phyloP scores from a whole-genome alignment of 2,329 filamentous ascomycete species.

The Ophiocordyceps camponoti-saundersi region DNA sequence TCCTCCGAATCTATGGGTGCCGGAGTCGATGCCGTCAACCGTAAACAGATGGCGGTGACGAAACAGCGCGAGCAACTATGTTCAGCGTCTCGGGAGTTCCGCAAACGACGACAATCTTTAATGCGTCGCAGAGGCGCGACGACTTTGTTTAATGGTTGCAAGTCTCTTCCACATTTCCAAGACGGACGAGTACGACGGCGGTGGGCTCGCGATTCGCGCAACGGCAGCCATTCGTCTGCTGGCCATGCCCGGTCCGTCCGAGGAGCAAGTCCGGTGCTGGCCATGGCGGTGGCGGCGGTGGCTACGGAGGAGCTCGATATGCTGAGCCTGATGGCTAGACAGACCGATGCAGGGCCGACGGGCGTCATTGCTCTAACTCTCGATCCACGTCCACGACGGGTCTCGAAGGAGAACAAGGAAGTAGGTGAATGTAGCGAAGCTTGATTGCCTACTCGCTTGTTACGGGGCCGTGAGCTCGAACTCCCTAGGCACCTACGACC shows the following conservation, averaged over 20 bases:
- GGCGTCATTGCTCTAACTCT: background rate
- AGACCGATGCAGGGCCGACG: background rate
- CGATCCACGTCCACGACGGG: background rate
- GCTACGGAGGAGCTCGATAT: slow-evolving; percentile 15
- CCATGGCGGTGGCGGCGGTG: slow-evolving; percentile 10
- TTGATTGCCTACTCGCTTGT: background rate
- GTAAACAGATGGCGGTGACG: slow-evolving; percentile 10
- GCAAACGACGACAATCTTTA: slow-evolving; percentile 10
- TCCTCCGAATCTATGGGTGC: slow-evolving; percentile 1
- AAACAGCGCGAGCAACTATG: slow-evolving; percentile 7
- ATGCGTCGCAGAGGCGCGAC: slow-evolving; percentile 5
- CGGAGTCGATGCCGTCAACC: slow-evolving; percentile 5
- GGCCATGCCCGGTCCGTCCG: slow-evolving; percentile 7
- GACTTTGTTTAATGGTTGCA: background rate
- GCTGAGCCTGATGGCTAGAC: slow-evolving; percentile 11
- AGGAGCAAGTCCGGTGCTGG: slow-evolving; percentile 9
- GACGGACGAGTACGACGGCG: slow-evolving; percentile 13
- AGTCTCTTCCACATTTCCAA: slow-evolving; percentile 3
- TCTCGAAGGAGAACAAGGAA: background rate
- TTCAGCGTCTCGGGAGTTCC: slow-evolving; percentile 8
- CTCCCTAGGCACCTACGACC: too few relatives aligned
- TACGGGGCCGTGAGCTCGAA: too few relatives aligned
- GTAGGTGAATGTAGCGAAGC: background rate
- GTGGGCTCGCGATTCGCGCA: slow-evolving; percentile 12
- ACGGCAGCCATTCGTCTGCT: slow-evolving; percentile 8